Conservation (phyloP, 345 rosid genomes). For the Dipteronia dyeriana region DNA sequence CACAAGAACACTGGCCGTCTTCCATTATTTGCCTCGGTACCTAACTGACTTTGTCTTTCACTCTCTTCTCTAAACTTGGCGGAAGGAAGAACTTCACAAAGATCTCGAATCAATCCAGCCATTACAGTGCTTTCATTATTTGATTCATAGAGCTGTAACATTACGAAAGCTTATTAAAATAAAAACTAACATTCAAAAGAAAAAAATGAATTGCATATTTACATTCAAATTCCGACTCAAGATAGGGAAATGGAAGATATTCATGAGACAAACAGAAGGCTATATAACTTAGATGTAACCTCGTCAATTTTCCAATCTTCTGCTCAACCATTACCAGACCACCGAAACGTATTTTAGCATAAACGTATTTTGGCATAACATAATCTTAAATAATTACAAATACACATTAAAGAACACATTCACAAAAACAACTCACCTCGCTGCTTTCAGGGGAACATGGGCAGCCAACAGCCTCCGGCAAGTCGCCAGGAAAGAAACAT, state of each 20-base stretch:
- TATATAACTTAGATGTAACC: background rate
- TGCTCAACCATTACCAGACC: background rate
- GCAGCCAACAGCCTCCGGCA: conserved; percentile 57
- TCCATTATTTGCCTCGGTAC: conserved; percentile 36
- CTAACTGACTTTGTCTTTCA: conserved; percentile 44
- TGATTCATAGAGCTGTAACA: conserved; percentile 63
- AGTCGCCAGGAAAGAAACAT: conserved; percentile 69
- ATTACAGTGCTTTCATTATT: conserved; percentile 47
- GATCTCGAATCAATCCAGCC: conserved; percentile 60
- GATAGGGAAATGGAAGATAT: background rate
- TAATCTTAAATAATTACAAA: background rate
- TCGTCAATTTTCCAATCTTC: too few relatives aligned
- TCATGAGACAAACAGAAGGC: conserved; percentile 5
- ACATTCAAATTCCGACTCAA: conserved; percentile 8
- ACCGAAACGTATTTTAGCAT: background rate
- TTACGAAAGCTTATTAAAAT: conserved; percentile 6
- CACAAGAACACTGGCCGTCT: conserved; percentile 47
- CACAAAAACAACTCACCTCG: conserved; percentile 44
- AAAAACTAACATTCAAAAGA: background rate
- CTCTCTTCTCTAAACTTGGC: conserved; percentile 51
- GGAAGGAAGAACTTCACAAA: conserved; percentile 58
- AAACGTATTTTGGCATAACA: background rate
- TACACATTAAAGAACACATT: background rate
- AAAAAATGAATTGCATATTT: background rate
- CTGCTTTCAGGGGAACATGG: conserved; percentile 58